Evolutionary conservation across 768 basidiomycete genomes (phyloP).

Genomic region (Nidula microcarpa): DNA sequence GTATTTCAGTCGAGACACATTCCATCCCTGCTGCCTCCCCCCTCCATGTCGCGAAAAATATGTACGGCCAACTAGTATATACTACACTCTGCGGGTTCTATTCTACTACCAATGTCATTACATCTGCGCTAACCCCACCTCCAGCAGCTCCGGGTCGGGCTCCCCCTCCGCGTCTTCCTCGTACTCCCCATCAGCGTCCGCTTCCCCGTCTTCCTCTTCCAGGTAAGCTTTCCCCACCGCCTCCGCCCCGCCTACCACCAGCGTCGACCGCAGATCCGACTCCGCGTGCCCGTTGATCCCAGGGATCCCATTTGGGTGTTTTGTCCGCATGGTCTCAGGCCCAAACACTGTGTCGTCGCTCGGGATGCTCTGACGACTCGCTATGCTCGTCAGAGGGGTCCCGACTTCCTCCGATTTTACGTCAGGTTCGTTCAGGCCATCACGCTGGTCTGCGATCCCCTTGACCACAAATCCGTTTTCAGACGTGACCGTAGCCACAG

Average conservation of each 20-base stretch:
- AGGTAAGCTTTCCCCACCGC: constrained; percentile 27
- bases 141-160: constrained; percentile 26
- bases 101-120: constrained; percentile 2
- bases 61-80: neutral
- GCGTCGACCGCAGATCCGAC: constrained; percentile 22
- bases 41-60: neutral
- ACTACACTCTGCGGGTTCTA: neutral
- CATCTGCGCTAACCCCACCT: constrained; percentile 18
- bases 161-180: constrained; percentile 42
- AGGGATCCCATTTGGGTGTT: constrained; percentile 3
- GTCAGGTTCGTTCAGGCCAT: constrained; percentile 15
- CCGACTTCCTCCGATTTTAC: constrained; percentile 52
- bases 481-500: neutral
- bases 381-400: constrained; percentile 45
- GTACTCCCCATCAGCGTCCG: constrained; percentile 35
- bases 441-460: neutral
- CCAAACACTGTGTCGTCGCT: constrained; percentile 56
- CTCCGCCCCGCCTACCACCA: constrained; percentile 19
- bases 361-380: constrained; percentile 52
- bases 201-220: constrained; percentile 30
- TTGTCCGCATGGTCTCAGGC: constrained; percentile 14
- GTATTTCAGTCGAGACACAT: constrained; percentile 7
- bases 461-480: constrained; percentile 1
- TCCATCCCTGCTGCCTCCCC: constrained; percentile 4
- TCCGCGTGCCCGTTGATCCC: constrained; percentile 20